Evolutionary conservation across 257 asterid genomes (phyloP).

Genomic region (Lavandula angustifolia): DNA sequence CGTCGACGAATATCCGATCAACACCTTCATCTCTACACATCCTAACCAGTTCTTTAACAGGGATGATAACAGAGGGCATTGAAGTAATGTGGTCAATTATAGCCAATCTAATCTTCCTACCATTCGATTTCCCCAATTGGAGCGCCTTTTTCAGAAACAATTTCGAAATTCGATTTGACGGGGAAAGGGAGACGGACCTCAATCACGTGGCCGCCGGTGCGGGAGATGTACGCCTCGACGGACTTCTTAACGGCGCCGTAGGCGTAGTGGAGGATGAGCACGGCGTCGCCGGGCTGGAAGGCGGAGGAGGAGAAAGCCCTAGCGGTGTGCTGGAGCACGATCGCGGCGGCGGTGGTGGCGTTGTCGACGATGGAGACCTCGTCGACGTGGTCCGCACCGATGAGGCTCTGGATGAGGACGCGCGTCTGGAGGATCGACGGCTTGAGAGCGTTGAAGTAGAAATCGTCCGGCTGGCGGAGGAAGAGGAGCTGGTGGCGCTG

Average conservation of each 20-base stretch:
- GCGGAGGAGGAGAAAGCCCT: constrained; percentile 56
- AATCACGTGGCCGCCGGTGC: constrained; percentile 80
- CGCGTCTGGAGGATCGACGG: constrained; percentile 66
- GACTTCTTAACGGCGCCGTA: constrained; percentile 84
- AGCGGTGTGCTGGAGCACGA: constrained; percentile 68
- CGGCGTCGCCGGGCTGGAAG: constrained; percentile 64
- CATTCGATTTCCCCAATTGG: constrained; percentile 49
- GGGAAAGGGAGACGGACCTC: constrained; percentile 89
- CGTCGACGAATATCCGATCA: constrained; percentile 66
- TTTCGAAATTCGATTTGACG: constrained; percentile 52
- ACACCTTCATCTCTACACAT: constrained; percentile 76
- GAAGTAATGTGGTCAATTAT: constrained; percentile 84
- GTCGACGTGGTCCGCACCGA: constrained; percentile 72
- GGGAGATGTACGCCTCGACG: constrained; percentile 70
- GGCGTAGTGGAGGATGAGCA: constrained; percentile 74
- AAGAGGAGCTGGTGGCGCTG: constrained; percentile 63
- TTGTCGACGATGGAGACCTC: constrained; percentile 86
- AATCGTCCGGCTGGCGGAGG: constrained; percentile 81
- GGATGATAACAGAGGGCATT: constrained; percentile 76
- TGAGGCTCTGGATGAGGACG: constrained; percentile 48
- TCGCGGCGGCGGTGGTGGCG: constrained; percentile 92
- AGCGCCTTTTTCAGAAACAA: constrained; percentile 58
- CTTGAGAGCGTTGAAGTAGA: constrained; percentile 63
- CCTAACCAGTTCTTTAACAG: constrained; percentile 63
- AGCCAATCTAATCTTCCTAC: constrained; percentile 67